phyloP scores from a whole-genome alignment of 1,139 yeast species.

The Geotrichum bryndzae region DNA sequence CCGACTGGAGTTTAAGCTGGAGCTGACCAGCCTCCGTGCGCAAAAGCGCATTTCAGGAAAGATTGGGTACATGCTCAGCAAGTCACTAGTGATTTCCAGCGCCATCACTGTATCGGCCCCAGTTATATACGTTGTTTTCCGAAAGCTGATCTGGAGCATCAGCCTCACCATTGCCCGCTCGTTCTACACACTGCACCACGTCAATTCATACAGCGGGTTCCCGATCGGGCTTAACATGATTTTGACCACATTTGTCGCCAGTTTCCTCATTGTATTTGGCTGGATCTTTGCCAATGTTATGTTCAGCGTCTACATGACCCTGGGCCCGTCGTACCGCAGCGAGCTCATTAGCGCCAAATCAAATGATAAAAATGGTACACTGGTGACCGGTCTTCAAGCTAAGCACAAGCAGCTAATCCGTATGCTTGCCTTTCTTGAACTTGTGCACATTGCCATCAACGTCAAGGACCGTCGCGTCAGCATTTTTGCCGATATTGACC shows the following conservation, averaged over 20 bases:
- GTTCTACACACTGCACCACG: slow-evolving; percentile 35
- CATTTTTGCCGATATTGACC: slow-evolving; percentile 35
- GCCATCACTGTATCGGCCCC: slow-evolving; percentile 40
- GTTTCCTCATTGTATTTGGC: slow-evolving; percentile 40
- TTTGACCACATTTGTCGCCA: slow-evolving; percentile 37
- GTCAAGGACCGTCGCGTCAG: slow-evolving; percentile 32
- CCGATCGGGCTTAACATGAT: slow-evolving; percentile 40
- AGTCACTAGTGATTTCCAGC: slow-evolving; percentile 38
- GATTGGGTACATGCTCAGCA: slow-evolving; percentile 37
- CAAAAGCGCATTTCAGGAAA: slow-evolving; percentile 33
- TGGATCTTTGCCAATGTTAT: slow-evolving; percentile 64
- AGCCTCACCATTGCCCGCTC: slow-evolving; percentile 29
- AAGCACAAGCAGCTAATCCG: slow-evolving; percentile 47
- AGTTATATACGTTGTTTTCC: slow-evolving; percentile 42
- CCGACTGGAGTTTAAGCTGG: slow-evolving; percentile 39
- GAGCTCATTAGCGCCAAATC: slow-evolving; percentile 63
- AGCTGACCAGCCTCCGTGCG: slow-evolving; percentile 29
- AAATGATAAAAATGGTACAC: slow-evolving; percentile 56
- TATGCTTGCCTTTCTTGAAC: slow-evolving; percentile 38
- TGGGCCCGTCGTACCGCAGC: slow-evolving; percentile 77
- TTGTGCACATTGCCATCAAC: slow-evolving; percentile 31
- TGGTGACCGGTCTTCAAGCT: slow-evolving; percentile 63
- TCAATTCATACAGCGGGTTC: slow-evolving; percentile 34
- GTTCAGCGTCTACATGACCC: slow-evolving; percentile 66
- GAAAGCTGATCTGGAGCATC: slow-evolving; percentile 45